Conservation (phyloP, 78 protist genomes). For the slime mould (Dictyostelium discoideum) region dicty_2.7 NC_007088.5:4710501-4711000, state of each 20-base stretch:
- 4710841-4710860: background rate
- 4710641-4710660: background rate
- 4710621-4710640: no score
- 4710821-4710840: background rate
- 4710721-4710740: no score
- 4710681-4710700: no score
- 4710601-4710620: no score
- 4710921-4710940: background rate
- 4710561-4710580: background rate
- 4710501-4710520: background rate
- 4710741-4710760: no score
- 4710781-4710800: no score
- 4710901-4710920: background rate
- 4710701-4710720: no score
- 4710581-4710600: background rate
- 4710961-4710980: background rate
- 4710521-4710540: background rate
- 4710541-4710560: background rate
- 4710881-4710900: background rate
- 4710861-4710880: background rate
- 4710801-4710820: no score
- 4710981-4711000: background rate
- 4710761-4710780: no score
- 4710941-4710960: background rate
- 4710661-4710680: background rate